These are phyloP conservation scores for Spergularia marina DNA, from an alignment of 148 eudicot genomes.

Conservation along the genomic window DNA sequence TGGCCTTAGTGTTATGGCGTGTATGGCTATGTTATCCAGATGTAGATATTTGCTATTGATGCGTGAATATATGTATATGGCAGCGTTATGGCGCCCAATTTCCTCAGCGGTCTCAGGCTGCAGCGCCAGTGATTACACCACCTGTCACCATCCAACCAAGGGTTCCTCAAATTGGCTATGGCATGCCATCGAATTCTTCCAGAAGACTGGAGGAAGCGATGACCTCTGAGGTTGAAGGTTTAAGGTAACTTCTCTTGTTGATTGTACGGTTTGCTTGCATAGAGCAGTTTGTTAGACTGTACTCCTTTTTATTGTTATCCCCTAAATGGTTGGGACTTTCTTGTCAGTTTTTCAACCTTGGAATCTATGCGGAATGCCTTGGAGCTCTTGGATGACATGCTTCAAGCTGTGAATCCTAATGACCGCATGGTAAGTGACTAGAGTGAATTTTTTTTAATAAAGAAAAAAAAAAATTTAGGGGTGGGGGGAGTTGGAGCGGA, in stretches of 20 bases:
- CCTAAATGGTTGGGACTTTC: slow-evolving; percentile 6
- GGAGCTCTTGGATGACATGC: slow-evolving; percentile 80
- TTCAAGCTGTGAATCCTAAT: slow-evolving; percentile 76
- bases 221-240: slow-evolving; percentile 67
- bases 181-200: slow-evolving; percentile 77
- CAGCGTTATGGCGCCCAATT: slow-evolving; percentile 79
- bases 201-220: slow-evolving; percentile 84
- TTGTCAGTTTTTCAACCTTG: slow-evolving; percentile 49
- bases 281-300: neutral
- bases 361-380: slow-evolving; percentile 68
- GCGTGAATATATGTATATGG: slow-evolving; percentile 14
- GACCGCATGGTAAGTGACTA: slow-evolving; percentile 55
- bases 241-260: slow-evolving; percentile 51
- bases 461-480: too few relatives aligned
- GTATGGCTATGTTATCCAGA: neutral
- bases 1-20: neutral
- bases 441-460: neutral
- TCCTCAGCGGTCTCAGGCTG: slow-evolving; percentile 62
- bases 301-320: neutral
- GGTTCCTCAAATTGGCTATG: slow-evolving; percentile 59
- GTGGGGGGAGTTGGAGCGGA: too few relatives aligned
- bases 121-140: slow-evolving; percentile 80
- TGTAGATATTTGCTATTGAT: neutral
- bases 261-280: neutral
- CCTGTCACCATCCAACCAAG: slow-evolving; percentile 58